Conservation (phyloP, 2,329 filamentous ascomycete genomes). For the Colletotrichum musae region DNA sequence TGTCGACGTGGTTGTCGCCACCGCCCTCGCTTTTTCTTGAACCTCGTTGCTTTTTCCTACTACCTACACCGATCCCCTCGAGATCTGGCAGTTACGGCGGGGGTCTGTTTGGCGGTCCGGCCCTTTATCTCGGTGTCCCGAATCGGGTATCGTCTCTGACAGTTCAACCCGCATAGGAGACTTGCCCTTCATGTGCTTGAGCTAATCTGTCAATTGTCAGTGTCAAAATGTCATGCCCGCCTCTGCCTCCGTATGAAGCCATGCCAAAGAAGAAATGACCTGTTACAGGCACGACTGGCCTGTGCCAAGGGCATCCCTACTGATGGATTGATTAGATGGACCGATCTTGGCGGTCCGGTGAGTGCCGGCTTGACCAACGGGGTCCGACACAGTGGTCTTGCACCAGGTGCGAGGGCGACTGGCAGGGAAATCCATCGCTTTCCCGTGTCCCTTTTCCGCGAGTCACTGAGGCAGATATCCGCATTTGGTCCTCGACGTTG, state of each 20-base stretch:
- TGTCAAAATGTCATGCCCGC: conserved; percentile 24
- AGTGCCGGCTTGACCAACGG: conserved; percentile 35
- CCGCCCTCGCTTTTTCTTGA: neutral
- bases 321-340: conserved; percentile 28
- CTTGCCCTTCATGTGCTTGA: neutral
- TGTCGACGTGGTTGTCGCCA: neutral
- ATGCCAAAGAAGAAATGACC: conserved; percentile 19
- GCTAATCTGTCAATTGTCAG: conserved; percentile 26
- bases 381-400: conserved; percentile 34
- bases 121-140: conserved; percentile 26
- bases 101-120: conserved; percentile 26
- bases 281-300: conserved; percentile 23
- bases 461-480: conserved; percentile 14
- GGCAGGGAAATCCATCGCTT: conserved; percentile 4
- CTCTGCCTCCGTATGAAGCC: conserved; percentile 17
- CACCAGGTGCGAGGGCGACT: conserved; percentile 19
- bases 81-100: conserved; percentile 21
- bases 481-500: conserved; percentile 14
- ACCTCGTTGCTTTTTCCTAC: neutral
- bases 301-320: conserved; percentile 35
- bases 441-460: conserved; percentile 31
- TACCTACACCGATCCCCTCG: conserved; percentile 5
- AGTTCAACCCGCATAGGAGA: neutral
- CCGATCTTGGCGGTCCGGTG: conserved; percentile 36
- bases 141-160: conserved; percentile 1